A percentile compares a stretch with the other conserved stretches of the same genome.
Evolutionary conservation across 1,139 yeast genomes (phyloP).

Genomic region (Hemisphaericaspora xylofermentans): DNA sequence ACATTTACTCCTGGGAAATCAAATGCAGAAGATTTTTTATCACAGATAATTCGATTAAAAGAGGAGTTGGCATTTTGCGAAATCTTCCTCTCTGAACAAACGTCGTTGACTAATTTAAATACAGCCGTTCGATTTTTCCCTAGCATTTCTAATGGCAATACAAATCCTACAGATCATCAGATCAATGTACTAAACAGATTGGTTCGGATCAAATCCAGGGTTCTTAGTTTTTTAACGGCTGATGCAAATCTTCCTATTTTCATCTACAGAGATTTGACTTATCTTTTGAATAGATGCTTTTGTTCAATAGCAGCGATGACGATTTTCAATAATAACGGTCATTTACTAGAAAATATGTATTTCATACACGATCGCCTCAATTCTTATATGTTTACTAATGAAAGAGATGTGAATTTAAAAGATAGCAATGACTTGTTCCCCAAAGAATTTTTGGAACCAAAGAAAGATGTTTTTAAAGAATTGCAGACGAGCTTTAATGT

Average conservation of each 20-base stretch:
- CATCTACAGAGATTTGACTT: conserved; percentile 2
- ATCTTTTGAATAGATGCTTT: conserved; percentile 17
- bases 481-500: conserved; percentile 10
- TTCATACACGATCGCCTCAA: conserved; percentile 36
- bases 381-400: conserved; percentile 32
- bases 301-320: conserved; percentile 27
- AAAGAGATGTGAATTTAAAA: conserved; percentile 19
- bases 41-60: neutral
- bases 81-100: neutral
- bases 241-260: conserved; percentile 10
- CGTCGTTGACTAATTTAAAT: conserved; percentile 9
- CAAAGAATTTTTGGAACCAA: conserved; percentile 3
- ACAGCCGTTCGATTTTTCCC: conserved; percentile 18
- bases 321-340: conserved; percentile 19
- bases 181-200: conserved; percentile 17
- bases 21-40: neutral
- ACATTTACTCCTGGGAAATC: neutral
- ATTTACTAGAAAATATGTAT: conserved; percentile 26
- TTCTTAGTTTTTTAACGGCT: conserved; percentile 12
- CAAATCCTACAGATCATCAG: conserved; percentile 2
- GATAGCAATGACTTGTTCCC: conserved; percentile 15
- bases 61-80: neutral
- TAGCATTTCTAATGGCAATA: conserved; percentile 9
- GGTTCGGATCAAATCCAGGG: conserved; percentile 18
- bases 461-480: conserved; percentile 3